Evolutionary conservation across 2,329 filamentous ascomycete species (phyloP), one percentile per base, ranked within the genome.

Genomic region (Stagonosporopsis rhizophila): DNA sequence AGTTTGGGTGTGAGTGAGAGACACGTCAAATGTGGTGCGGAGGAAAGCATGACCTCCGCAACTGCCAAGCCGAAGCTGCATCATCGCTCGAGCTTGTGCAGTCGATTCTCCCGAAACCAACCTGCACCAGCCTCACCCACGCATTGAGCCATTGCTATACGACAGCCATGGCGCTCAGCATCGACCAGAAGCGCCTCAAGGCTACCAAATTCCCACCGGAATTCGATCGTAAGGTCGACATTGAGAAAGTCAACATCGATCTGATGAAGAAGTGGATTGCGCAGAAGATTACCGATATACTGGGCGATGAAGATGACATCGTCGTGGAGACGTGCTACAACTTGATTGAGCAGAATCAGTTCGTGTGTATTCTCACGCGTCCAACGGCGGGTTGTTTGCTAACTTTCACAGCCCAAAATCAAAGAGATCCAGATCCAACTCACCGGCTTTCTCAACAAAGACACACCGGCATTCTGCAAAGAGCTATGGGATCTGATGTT

Each of bases 211-310:
- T 97, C 63, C 95, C 95, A 41, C 84, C 89, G 7, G 92, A 97
- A 73, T 99, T 98, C 80, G 94, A 86, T 73, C 88, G 91, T 75
- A 97, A 97, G 81, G 95, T 99, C 63, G 93, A 99, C 81, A 96
- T 96, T 86, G 87, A 88, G 67, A 98, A 98, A 81, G 92, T 99
- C 77, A 97, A 99, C 74, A 83, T 96, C 46, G 92, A 96, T 77
- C 91, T 99, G 52, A 96, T 99, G 87, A 97, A 97, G 84, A 97
- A 92, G 82, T 99, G 95, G 95, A 97, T 98, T 74, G 90, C 91
- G 4, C 86, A 88, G 69, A 91, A 89, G 75, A 91, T 99, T 53
- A 90, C 89, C 22, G 89, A 91, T 54, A 94, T 98, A 44, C 80
- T 98, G 38, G 90, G 90, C n/a, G 90, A 85, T 66, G 95, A 99